Evolutionary conservation across 2,329 filamentous ascomycete species (phyloP).

Genomic region (Amesomyces nigricolor): DNA sequence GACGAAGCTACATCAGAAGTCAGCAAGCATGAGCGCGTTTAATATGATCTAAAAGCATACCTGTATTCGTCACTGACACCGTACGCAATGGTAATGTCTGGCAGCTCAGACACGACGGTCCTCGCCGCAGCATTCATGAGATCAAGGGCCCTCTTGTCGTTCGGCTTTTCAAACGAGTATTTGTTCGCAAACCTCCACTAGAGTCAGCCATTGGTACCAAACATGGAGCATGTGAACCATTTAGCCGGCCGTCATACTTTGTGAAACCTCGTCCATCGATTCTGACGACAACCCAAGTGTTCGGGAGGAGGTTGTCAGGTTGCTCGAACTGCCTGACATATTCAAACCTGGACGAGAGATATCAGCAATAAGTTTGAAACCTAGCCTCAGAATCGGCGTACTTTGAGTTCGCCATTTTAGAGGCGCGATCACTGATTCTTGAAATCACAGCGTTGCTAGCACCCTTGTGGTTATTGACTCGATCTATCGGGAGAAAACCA

Average conservation of each 20-base stretch:
- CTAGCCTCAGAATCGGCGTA: conserved; percentile 27
- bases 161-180: conserved; percentile 86
- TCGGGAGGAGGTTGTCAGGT: conserved; percentile 70
- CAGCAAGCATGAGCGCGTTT: neutral
- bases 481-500: neutral
- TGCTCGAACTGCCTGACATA: conserved; percentile 91
- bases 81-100: conserved; percentile 83
- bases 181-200: conserved; percentile 65
- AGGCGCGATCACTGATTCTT: conserved; percentile 1
- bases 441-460: too few species aligned
- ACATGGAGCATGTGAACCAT: neutral
- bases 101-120: conserved; percentile 73
- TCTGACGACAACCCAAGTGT: conserved; percentile 92
- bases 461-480: neutral
- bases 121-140: conserved; percentile 94
- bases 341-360: conserved; percentile 61
- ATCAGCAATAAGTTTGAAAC: conserved; percentile 17
- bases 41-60: conserved; percentile 34
- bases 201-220: conserved; percentile 17
- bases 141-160: conserved; percentile 78
- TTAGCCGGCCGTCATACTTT: conserved; percentile 57
- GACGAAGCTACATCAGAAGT: conserved; percentile 59
- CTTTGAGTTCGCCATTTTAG: conserved; percentile 52
- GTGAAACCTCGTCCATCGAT: conserved; percentile 94
- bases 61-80: conserved; percentile 94